A percentile compares a stretch with the other conserved stretches of the same genome.
Evolutionary conservation across 352 stramenopile genomes (phyloP).

Genomic region (Phytophthora capsici): DNA sequence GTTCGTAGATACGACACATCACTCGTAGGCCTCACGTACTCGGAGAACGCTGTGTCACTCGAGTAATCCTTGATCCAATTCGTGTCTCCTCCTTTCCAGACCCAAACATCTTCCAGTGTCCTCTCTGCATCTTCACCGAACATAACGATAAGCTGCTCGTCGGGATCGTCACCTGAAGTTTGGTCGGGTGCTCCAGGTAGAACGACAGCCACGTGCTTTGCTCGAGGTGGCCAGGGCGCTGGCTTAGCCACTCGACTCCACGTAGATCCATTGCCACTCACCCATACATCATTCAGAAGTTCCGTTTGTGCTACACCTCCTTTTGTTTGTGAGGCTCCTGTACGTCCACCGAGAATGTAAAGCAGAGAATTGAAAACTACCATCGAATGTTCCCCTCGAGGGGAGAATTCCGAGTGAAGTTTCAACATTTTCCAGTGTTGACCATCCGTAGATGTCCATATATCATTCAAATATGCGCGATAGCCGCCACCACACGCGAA

Average conservation of each 20-base stretch:
- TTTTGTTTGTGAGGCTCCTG: constrained; percentile 34
- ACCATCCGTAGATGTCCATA: constrained; percentile 73
- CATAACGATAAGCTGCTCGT: constrained; percentile 64
- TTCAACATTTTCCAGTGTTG: constrained; percentile 61
- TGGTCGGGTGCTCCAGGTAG: constrained; percentile 49
- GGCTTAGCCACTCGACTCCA: constrained; percentile 43
- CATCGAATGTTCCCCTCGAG: constrained; percentile 77
- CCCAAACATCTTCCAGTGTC: constrained; percentile 70
- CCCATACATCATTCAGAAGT: constrained; percentile 79
- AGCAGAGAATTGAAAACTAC: constrained; percentile 59
- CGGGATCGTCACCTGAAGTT: constrained; percentile 47
- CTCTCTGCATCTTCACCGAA: constrained; percentile 71
- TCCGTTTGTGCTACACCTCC: constrained; percentile 19
- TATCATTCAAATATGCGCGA: constrained; percentile 71
- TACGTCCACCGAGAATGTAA: constrained; percentile 66
- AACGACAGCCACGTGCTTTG: constrained; percentile 59
- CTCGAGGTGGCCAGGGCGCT: constrained; percentile 58
- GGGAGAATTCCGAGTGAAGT: constrained; percentile 46
- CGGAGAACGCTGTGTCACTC: constrained; percentile 27
- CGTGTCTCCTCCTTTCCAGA: constrained; percentile 44
- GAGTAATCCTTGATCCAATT: constrained; percentile 64
- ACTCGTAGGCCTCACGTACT: constrained; percentile 58
- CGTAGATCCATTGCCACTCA: constrained; percentile 49
- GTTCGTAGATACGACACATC: constrained; percentile 54
- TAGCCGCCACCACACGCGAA: constrained; percentile 72